Base-by-base conservation (phyloP, 2,329 filamentous ascomycete genomes). In the Mycosphaerella sp. region DNA sequence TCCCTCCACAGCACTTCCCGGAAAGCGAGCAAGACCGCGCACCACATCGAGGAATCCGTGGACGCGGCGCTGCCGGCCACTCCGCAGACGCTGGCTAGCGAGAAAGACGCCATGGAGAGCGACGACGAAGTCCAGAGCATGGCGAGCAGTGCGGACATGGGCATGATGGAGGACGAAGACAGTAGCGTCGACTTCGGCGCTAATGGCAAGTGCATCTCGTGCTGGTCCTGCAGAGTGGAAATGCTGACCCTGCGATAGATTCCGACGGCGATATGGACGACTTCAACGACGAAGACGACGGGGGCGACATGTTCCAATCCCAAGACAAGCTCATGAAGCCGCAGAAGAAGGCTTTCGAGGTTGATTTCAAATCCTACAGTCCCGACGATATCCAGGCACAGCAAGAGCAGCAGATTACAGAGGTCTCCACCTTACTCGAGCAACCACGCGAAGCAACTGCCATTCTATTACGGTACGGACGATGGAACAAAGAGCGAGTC, bases 401-500 rank as follows among this genome's bases (percentile, higher is more conserved):
- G 67, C 93, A 98, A 70, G 83, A 91, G 64, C 82, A 84, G 52
- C 87, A 96, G 72, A 82, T 98, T 63, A 80, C 86, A 62, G 91
- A 97, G 68, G 90, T 97, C 56, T 90, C 93, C 59, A 87, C 86
- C 76, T 92, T 98, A 59, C 79, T 98, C 36, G 88, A 91, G 56
- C 84, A 96, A 68, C 84, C 87, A 12, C 87, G 89, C 64, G 93
- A 97, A 72, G 88, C 93, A 59, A 85, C 88, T 0, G 92, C 91
- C 23, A 96, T 98, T 50, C 78, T 98, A 40, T 77, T 98, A 56
- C 86, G 93, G 45, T 82, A 93, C 72, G 89, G 88, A 64, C 82
- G 90, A 67, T 98, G 93, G 93, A 97, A 97, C 72, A 93, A 95
- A 70, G 93, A 98, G 69, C 84, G 88, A 39, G 72, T 98, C 62